Evolutionary conservation across 2,329 filamentous ascomycete genomes (phyloP), one percentile per base, ranked within the genome.

Genomic region (Didymella glomerata): DNA sequence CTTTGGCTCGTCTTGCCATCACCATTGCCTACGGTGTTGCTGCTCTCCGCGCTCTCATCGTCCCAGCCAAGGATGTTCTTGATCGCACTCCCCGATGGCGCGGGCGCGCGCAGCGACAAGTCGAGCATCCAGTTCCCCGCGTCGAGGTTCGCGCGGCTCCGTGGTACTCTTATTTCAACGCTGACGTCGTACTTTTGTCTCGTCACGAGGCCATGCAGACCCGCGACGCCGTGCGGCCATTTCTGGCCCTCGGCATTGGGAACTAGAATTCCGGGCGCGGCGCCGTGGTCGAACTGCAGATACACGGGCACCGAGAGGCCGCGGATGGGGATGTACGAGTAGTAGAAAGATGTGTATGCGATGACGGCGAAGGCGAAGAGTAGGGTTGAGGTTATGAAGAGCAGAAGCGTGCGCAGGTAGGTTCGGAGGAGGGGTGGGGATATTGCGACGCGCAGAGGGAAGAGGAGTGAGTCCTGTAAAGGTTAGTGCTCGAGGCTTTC

Each of bases 51-150:
- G 30, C 30, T 42, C 8, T 63, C 61, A 1, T 76, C 72, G 27
- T 71, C 71, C 66, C 70, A 77, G 4, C 68, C 71, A 8, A 76
- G 53, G 42, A 68, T 38, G 7, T 61, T 59, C 48, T 65, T 71
- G 11, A 64, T 48, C 0, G 16, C 20, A 18, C 48, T 25, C 32
- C 28, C 38, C 1, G 60, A 57, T 0, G 57, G 47, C 2, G 52
- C 53, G 2, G 56, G 48, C 0, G 72, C 77, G 48, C 91, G 83
- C 50, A 97, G 85, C 60, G 87, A 85, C 16, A 97, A 80, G 46
- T 91, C 89, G 18, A 98, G 81, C 95, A 99, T 99, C 82, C 97
- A 98, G 79, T 98, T 98, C 27, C 95, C 95, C 14, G 86, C 85
- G 2, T 85, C 85, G 22, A 90, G 79, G 70, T 99, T 99, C 1